Conservation (phyloP, 495 filamentous ascomycete species). For the Chaetomium tenue region DNA sequence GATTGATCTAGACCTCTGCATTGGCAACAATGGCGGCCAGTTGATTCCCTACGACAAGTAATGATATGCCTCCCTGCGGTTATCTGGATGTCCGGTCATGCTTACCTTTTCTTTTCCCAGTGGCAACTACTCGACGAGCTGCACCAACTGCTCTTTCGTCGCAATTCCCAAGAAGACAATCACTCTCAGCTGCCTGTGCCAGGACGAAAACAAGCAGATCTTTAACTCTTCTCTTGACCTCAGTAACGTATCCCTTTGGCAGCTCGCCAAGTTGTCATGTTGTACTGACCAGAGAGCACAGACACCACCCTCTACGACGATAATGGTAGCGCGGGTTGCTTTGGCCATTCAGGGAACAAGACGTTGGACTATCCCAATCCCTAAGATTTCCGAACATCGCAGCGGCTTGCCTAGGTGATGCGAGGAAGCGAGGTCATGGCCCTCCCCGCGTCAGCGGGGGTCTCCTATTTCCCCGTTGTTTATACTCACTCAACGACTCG, state of each 20-base stretch:
- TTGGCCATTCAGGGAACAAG: constrained; percentile 24
- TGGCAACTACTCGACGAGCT: constrained; percentile 25
- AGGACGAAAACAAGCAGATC: background rate
- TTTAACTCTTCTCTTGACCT: constrained; percentile 20
- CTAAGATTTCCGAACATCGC: background rate
- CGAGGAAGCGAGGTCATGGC: too few relatives aligned
- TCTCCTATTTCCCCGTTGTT: too few relatives aligned
- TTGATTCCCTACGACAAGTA: constrained; percentile 24
- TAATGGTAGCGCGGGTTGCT: constrained; percentile 24
- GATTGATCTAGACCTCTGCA: constrained; percentile 28
- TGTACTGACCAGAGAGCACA: constrained; percentile 11
- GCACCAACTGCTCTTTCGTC: constrained; percentile 19
- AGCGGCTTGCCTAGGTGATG: background rate
- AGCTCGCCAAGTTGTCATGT: background rate
- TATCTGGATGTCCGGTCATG: background rate
- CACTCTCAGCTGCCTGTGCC: constrained; percentile 21
- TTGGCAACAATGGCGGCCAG: constrained; percentile 25
- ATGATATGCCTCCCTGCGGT: background rate
- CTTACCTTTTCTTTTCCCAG: constrained; percentile 9
- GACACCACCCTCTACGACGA: constrained; percentile 24
- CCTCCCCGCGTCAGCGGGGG: too few relatives aligned
- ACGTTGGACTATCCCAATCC: background rate
- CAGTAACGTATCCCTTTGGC: constrained; percentile 16
- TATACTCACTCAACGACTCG: too few relatives aligned
- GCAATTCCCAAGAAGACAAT: constrained; percentile 17